A percentile compares a stretch with the other conserved stretches of the same genome.
Conservation (phyloP, 2,329 filamentous ascomycete genomes). For the Fusarium pilosicola region DNA sequence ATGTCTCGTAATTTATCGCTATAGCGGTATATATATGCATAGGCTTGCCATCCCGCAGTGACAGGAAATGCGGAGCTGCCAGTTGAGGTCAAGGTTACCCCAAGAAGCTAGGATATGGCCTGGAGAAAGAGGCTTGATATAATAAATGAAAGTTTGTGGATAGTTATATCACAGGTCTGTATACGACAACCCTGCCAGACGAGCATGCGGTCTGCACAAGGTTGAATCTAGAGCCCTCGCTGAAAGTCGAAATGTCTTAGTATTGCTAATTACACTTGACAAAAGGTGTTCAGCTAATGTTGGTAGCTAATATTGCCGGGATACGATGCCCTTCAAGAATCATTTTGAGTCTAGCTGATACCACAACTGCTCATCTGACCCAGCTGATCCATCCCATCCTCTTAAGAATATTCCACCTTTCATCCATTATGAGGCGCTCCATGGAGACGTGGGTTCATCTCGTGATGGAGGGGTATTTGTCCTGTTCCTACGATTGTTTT, state of each 20-base stretch:
- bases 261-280: background rate
- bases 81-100: conserved; percentile 13
- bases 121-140: conserved; percentile 10
- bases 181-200: background rate
- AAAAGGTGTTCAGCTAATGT: background rate
- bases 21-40: conserved; percentile 15
- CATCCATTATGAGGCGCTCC: conserved; percentile 10
- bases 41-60: conserved; percentile 20
- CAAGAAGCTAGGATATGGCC: conserved; percentile 16
- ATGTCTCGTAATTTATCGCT: background rate
- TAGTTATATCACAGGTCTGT: background rate
- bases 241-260: background rate
- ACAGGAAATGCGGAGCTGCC: conserved; percentile 13
- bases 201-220: background rate
- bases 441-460: conserved; percentile 32
- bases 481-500: conserved; percentile 40
- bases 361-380: background rate
- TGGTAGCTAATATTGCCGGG: background rate
- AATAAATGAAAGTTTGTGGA: conserved; percentile 2
- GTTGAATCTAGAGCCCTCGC: background rate
- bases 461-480: conserved; percentile 31
- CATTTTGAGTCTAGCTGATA: background rate
- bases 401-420: background rate
- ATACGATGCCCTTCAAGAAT: background rate
- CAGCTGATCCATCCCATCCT: background rate